A percentile compares a stretch with the other conserved stretches of the same genome.
phyloP scores from a whole-genome alignment of 345 rosid species.

The Arabis hirsuta region DNA sequence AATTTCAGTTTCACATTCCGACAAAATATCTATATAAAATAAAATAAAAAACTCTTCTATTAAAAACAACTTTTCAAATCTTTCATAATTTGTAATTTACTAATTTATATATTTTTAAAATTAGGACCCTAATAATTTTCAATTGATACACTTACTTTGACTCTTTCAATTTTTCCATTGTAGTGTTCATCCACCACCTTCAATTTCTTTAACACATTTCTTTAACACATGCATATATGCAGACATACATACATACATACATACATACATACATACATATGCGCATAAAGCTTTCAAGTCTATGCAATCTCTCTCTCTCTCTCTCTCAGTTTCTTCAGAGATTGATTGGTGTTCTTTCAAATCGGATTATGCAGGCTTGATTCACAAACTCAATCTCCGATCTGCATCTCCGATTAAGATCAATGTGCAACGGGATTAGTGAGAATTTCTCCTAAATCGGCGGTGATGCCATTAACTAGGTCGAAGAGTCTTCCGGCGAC shows the following conservation, averaged over 20 bases:
- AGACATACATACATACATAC: not conserved
- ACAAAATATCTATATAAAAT: no score
- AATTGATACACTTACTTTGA: no score
- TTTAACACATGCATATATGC: not conserved
- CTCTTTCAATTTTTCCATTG: no score
- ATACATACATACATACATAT: not conserved
- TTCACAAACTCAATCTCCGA: not conserved
- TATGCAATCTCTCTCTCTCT: conserved; percentile 31
- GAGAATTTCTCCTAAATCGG: conserved; percentile 57
- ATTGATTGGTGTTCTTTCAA: not conserved
- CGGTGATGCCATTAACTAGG: conserved; percentile 51
- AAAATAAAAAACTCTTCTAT: no score
- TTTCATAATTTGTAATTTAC: no score
- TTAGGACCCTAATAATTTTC: no score
- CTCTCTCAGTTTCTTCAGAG: conserved; percentile 4
- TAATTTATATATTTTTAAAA: no score
- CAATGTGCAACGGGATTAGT: conserved; percentile 45
- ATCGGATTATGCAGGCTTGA: not conserved
- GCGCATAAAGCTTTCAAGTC: conserved; percentile 43
- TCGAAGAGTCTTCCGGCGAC: conserved; percentile 73
- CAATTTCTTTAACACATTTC: no score
- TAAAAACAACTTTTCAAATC: no score
- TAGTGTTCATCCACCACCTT: no score
- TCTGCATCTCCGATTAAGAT: conserved; percentile 6
- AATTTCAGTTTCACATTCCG: no score